phyloP scores from a whole-genome alignment of 768 basidiomycete genomes.

The Leccinum rimulosum region DNA sequence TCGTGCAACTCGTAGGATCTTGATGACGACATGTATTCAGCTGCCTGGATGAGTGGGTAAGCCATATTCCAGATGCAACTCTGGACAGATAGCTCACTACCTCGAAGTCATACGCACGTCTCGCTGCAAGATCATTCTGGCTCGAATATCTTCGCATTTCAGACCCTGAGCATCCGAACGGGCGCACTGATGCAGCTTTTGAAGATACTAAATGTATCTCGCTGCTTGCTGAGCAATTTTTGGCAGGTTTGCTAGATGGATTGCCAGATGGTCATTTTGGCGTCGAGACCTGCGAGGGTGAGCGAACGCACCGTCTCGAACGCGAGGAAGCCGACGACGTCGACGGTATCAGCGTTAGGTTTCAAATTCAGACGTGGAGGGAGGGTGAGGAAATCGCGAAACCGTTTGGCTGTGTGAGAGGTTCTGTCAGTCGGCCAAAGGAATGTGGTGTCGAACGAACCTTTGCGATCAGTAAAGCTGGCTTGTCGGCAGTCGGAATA shows the following conservation, averaged over 20 bases:
- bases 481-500: conserved; percentile 97
- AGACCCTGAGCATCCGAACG: conserved; percentile 55
- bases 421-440: background rate
- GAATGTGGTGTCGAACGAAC: conserved; percentile 24
- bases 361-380: conserved; percentile 84
- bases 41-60: conserved; percentile 95
- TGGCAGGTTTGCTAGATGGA: conserved; percentile 91
- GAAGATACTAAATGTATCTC: conserved; percentile 86
- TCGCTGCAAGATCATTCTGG: conserved; percentile 71
- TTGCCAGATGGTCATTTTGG: conserved; percentile 72
- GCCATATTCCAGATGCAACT: conserved; percentile 20
- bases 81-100: background rate
- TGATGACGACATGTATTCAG: conserved; percentile 36
- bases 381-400: conserved; percentile 91
- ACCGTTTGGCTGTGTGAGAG: conserved; percentile 71
- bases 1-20: background rate
- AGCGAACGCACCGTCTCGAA: conserved; percentile 97
- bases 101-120: conserved; percentile 81
- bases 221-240: conserved; percentile 82
- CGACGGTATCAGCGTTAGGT: conserved; percentile 90
- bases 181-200: conserved; percentile 68
- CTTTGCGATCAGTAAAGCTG: conserved; percentile 77
- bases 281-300: conserved; percentile 64
- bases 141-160: conserved; percentile 77
- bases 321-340: conserved; percentile 94